Conservation (phyloP, 2,329 filamentous ascomycete genomes). For the Cercospora citrullina region DNA sequence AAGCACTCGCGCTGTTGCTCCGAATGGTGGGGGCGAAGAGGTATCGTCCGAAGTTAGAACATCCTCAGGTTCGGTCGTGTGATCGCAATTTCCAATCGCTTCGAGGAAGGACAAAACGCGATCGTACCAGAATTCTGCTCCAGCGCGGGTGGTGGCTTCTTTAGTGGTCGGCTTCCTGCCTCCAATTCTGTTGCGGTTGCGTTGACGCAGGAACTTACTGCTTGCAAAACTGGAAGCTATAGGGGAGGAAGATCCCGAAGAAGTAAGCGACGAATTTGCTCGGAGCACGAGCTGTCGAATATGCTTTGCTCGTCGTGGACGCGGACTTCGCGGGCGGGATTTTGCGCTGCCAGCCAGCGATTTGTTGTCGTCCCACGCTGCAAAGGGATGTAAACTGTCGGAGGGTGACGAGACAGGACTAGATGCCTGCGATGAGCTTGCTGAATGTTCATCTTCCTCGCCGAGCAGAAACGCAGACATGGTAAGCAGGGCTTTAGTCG, state of each 20-base stretch:
- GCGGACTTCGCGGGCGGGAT: neutral
- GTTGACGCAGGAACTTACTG: neutral
- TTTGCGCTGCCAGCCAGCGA: neutral
- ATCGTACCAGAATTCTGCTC: constrained; percentile 1
- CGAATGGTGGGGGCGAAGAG: neutral
- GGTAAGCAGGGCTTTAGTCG: neutral
- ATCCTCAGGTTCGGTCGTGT: neutral
- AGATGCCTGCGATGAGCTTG: neutral
- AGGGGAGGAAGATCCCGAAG: neutral
- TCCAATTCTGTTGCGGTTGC: neutral
- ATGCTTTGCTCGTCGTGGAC: neutral
- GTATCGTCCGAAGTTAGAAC: neutral
- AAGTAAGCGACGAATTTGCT: neutral
- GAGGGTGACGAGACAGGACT: neutral
- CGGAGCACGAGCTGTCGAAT: neutral
- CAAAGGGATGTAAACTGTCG: neutral
- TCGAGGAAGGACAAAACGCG: neutral
- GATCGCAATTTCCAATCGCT: neutral
- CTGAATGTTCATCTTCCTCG: neutral
- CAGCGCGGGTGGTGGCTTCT: neutral
- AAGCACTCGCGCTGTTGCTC: neutral
- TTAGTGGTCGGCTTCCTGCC: neutral
- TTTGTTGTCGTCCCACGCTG: neutral
- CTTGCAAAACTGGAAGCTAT: neutral
- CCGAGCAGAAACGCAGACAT: neutral